A percentile compares a stretch with the other conserved stretches of the same genome.
phyloP scores from a whole-genome alignment of 495 filamentous ascomycete species.

The Neurospora sp. region DNA sequence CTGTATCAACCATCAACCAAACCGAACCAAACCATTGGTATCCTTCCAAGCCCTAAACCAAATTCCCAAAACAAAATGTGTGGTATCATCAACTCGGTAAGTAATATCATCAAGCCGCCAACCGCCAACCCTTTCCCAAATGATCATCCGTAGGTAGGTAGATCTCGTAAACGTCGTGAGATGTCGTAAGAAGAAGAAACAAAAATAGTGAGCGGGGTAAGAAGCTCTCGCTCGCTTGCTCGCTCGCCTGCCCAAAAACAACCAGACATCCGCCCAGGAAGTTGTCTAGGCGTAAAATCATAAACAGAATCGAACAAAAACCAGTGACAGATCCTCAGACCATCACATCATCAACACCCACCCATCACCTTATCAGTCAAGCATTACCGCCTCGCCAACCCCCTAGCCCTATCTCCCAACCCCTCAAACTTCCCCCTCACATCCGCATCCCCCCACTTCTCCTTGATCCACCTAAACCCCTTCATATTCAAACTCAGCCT shows the following conservation, averaged over 20 bases:
- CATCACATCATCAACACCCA: constrained; percentile 6
- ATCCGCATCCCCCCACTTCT: constrained; percentile 57
- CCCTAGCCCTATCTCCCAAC: constrained; percentile 24
- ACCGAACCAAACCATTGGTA: not conserved
- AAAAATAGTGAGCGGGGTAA: no score
- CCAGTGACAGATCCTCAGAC: no score
- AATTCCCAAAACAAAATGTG: not conserved
- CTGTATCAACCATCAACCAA: not conserved
- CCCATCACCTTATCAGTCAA: no score
- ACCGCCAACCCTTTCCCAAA: not conserved
- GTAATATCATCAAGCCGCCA: not conserved
- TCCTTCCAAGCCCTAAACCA: not conserved
- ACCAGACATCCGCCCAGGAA: no score
- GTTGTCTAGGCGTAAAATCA: no score
- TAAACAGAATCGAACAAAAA: no score
- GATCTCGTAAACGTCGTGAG: no score
- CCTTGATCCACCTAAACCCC: constrained; percentile 34
- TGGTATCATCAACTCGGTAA: not conserved
- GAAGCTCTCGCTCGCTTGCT: not conserved
- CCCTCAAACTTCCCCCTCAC: constrained; percentile 35
- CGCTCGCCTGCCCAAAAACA: no score
- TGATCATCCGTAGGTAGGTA: no score
- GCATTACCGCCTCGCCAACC: constrained; percentile 9
- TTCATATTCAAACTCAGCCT: constrained; percentile 47
- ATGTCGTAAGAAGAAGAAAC: no score